Evolutionary conservation across 495 filamentous ascomycete species (phyloP), one percentile per base, ranked within the genome.

Genomic region (Xylaria telfairii): DNA sequence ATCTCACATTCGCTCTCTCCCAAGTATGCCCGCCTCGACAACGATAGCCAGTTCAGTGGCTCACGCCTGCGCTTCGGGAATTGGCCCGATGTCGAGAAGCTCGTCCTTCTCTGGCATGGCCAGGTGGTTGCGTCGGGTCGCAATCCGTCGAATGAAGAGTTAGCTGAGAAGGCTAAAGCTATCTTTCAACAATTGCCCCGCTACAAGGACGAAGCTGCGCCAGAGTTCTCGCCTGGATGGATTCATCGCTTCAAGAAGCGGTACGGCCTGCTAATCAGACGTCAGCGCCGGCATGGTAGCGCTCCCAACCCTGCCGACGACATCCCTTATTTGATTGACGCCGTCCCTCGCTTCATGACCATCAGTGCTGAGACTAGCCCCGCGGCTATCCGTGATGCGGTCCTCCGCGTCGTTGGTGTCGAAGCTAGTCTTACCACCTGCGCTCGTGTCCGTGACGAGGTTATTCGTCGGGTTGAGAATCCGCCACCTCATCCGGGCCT

Each of bases 211-310:
- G 83, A 86, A 59, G 54, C 68, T 0, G 74, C 84, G 15, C 84
- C 84, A 32, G 84, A 86, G 76, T 86, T 86, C 75, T 85, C 83
- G 2, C 84, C 84, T 1, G 84, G 84, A n/a, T 86, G 84, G 84
- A 86, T 86, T 54, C 84, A 86, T 64, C 80, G 84, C 46, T 86
- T 86, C 74, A 86, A 86, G 76, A 86, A 86, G 75, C 80, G 84
- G 26, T 86, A 86, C 66, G 84, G 84, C 41, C 73, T 86, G 28
- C 78, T 86, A 4, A 81, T 86, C 67, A 56, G 83, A 8, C 83
- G 83, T 56, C 83, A 86, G 71, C 83, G 83, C 51, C 79, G 84
- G 9, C 82, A 81, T 68, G 79, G 80, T 47, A 78, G 74, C 70
- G 79, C 76, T 3, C 76, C 77, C 8, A 82, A 83, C 71, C 78